Conservation (phyloP, 2,329 filamentous ascomycete species). For the Aspergillus phoenicis region DNA sequence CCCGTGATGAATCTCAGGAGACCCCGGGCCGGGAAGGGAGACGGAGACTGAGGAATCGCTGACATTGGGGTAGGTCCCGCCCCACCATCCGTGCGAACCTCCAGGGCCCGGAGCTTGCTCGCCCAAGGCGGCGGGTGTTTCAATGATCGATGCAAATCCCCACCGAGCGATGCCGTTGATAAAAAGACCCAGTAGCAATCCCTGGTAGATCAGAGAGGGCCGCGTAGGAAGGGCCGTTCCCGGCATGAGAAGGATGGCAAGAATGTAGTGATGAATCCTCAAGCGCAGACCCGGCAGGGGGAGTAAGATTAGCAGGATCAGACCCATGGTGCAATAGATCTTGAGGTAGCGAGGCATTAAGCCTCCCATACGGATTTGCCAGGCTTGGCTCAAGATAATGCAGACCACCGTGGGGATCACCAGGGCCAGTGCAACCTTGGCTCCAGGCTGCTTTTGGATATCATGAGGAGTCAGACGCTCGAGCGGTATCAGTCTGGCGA, state of each 20-base stretch:
- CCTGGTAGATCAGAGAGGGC: constrained; percentile 82
- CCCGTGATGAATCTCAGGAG: constrained; percentile 35
- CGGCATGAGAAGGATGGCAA: constrained; percentile 81
- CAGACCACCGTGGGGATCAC: constrained; percentile 71
- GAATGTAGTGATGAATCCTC: constrained; percentile 92
- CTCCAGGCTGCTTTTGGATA: constrained; percentile 84
- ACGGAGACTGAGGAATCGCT: constrained; percentile 49
- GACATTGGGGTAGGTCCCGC: constrained; percentile 55
- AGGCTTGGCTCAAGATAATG: constrained; percentile 75
- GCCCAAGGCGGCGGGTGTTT: constrained; percentile 73
- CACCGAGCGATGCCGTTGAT: constrained; percentile 92
- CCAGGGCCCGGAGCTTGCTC: constrained; percentile 50
- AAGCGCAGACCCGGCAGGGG: constrained; percentile 75
- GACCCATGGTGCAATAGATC: constrained; percentile 71
- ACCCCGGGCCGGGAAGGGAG: constrained; percentile 43
- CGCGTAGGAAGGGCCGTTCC: constrained; percentile 88
- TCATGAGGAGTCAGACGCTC: constrained; percentile 89
- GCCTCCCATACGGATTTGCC: constrained; percentile 82
- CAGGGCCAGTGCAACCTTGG: constrained; percentile 75
- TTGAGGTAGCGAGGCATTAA: constrained; percentile 75
- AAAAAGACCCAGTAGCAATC: constrained; percentile 84
- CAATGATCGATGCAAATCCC: constrained; percentile 87
- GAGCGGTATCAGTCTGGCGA: constrained; percentile 84
- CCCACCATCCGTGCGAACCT: constrained; percentile 47
- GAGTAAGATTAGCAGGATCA: constrained; percentile 69